phyloP scores from a whole-genome alignment of 441 rosid species.

The Gossypium trilobum region DNA sequence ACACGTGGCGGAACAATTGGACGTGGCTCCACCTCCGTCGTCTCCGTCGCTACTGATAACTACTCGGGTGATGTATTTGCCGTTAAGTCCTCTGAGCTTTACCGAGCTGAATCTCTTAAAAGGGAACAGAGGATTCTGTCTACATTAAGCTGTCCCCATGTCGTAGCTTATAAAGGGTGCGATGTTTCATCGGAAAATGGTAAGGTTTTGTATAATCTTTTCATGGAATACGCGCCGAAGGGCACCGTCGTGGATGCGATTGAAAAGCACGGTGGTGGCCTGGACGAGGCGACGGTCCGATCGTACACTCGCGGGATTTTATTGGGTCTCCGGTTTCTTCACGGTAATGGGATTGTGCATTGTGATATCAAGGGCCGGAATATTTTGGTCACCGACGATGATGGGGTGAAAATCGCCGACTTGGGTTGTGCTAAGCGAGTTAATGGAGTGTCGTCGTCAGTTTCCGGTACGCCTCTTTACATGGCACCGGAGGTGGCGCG shows the following conservation, averaged over 20 bases:
- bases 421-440: slow-evolving; percentile 55
- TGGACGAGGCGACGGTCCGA: slow-evolving; percentile 27
- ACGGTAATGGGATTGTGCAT: slow-evolving; percentile 47
- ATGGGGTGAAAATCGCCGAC: slow-evolving; percentile 53
- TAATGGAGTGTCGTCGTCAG: slow-evolving; percentile 6
- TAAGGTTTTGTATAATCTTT: slow-evolving; percentile 36
- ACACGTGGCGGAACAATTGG: slow-evolving; percentile 34
- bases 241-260: slow-evolving; percentile 37
- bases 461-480: slow-evolving; percentile 51
- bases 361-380: slow-evolving; percentile 62
- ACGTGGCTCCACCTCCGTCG: slow-evolving; percentile 38
- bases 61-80: slow-evolving; percentile 35
- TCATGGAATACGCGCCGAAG: slow-evolving; percentile 36
- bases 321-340: slow-evolving; percentile 43
- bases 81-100: slow-evolving; percentile 43
- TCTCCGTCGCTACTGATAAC: slow-evolving; percentile 28
- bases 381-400: slow-evolving; percentile 31
- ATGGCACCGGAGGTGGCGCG: slow-evolving; percentile 93
- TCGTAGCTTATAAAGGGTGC: slow-evolving; percentile 41
- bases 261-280: slow-evolving; percentile 21
- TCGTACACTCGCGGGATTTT: slow-evolving; percentile 31
- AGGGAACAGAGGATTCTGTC: slow-evolving; percentile 40
- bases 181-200: slow-evolving; percentile 34
- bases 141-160: slow-evolving; percentile 31
- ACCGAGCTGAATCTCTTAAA: slow-evolving; percentile 26